phyloP scores from a whole-genome alignment of 352 stramenopile species.

The Lagenidium giganteum region DNA sequence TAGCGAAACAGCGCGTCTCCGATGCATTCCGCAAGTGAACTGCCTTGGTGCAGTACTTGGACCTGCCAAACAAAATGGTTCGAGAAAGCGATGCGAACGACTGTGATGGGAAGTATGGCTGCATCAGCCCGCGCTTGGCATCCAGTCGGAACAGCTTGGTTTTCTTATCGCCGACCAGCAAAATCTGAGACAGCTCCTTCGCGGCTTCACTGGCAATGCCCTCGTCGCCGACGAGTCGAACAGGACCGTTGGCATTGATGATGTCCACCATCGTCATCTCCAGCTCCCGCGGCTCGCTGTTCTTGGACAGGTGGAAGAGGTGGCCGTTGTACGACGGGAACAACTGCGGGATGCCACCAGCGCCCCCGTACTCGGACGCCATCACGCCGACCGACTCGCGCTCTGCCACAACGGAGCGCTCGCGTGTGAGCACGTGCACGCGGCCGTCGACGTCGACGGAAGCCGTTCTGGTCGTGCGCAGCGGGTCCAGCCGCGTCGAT shows the following conservation, averaged over 20 bases:
- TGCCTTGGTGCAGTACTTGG: slow-evolving; percentile 55
- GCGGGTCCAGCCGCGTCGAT: neutral
- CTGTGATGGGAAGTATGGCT: slow-evolving; percentile 30
- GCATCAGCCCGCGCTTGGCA: slow-evolving; percentile 38
- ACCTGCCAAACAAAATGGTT: slow-evolving; percentile 57
- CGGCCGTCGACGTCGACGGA: slow-evolving; percentile 24
- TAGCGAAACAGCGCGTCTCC: slow-evolving; percentile 57
- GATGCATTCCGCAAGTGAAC: slow-evolving; percentile 46
- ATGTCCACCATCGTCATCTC: slow-evolving; percentile 65
- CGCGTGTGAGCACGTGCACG: slow-evolving; percentile 16
- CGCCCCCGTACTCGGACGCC: slow-evolving; percentile 21
- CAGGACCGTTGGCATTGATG: slow-evolving; percentile 51
- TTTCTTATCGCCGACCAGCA: slow-evolving; percentile 63
- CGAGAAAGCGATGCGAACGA: slow-evolving; percentile 15
- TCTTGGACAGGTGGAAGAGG: slow-evolving; percentile 58
- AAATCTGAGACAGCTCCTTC: slow-evolving; percentile 33
- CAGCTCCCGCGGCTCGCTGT: slow-evolving; percentile 49
- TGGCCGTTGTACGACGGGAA: slow-evolving; percentile 60
- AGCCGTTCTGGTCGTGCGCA: slow-evolving; percentile 2
- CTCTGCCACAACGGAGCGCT: slow-evolving; percentile 25
- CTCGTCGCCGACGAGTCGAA: slow-evolving; percentile 33
- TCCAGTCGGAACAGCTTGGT: slow-evolving; percentile 59
- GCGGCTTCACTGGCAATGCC: no score
- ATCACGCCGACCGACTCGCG: slow-evolving; percentile 13
- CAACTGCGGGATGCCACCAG: slow-evolving; percentile 38